phyloP scores from a whole-genome alignment of 352 stramenopile genomes.

The Aphanomyces astaci region DNA sequence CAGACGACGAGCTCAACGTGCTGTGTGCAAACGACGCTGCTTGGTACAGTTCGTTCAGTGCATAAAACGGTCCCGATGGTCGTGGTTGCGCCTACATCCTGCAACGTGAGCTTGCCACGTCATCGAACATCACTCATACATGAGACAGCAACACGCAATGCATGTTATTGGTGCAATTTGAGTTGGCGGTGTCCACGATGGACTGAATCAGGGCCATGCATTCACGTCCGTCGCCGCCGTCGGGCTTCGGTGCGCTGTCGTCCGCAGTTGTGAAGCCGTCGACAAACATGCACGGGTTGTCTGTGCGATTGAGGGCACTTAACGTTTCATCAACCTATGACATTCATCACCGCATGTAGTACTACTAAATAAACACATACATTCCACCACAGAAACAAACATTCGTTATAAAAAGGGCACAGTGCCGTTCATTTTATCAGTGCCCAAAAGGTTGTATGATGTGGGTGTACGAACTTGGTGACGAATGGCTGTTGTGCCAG shows the following conservation, averaged over 20 bases:
- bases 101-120: background rate
- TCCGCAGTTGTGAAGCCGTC: background rate
- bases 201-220: background rate
- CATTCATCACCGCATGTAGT: too few relatives aligned
- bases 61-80: background rate
- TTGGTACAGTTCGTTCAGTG: constrained; percentile 2
- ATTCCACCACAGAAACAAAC: too few relatives aligned
- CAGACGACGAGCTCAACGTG: background rate
- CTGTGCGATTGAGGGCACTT: background rate
- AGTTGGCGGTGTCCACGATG: background rate
- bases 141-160: background rate
- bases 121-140: background rate
- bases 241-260: background rate
- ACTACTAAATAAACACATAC: too few relatives aligned
- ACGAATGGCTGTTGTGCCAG: background rate
- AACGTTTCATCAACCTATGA: background rate
- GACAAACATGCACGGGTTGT: background rate
- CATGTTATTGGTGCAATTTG: background rate
- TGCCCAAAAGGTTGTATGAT: too few relatives aligned
- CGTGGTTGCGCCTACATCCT: background rate
- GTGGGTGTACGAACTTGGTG: background rate
- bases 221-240: background rate
- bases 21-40: background rate
- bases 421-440: too few relatives aligned
- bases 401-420: too few relatives aligned